A percentile compares a stretch with the other conserved stretches of the same genome.
phyloP scores from a whole-genome alignment of 176 grass and related monocot species.

The Oryza coarctata region DNA sequence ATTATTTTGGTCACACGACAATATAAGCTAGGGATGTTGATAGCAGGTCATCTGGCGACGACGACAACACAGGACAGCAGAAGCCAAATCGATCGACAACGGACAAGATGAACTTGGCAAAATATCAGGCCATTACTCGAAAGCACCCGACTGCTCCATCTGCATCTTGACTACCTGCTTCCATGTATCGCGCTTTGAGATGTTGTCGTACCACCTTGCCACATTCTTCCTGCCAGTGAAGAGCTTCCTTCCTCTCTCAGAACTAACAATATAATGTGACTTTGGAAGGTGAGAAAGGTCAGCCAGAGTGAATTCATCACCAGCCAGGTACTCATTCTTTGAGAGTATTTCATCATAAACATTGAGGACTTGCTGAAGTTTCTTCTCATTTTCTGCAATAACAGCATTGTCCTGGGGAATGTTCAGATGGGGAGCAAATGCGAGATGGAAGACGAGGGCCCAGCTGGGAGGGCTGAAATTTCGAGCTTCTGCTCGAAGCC shows the following conservation, averaged over 20 bases:
- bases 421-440: conserved; percentile 52
- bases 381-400: conserved; percentile 58
- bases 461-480: conserved; percentile 71
- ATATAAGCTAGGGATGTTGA: neutral
- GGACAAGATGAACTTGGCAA: neutral
- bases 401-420: conserved; percentile 46
- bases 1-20: conserved; percentile 46
- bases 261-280: conserved; percentile 63
- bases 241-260: conserved; percentile 62
- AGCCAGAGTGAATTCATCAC: conserved; percentile 57
- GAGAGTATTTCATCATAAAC: conserved; percentile 63
- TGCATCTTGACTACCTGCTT: conserved; percentile 65
- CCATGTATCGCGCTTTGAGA: conserved; percentile 61
- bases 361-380: conserved; percentile 54
- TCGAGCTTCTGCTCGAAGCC: conserved; percentile 73
- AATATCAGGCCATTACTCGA: conserved; percentile 41
- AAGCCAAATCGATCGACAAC: conserved; percentile 14
- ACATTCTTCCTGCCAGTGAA: conserved; percentile 75
- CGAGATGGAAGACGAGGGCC: conserved; percentile 76
- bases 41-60: neutral
- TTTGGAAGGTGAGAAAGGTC: conserved; percentile 73
- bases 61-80: conserved; percentile 21
- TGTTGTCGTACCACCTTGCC: conserved; percentile 56
- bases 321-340: conserved; percentile 51
- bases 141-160: conserved; percentile 54